Evolutionary conservation across 2,329 filamentous ascomycete genomes (phyloP).

Genomic region (Pseudocercospora vitis): DNA sequence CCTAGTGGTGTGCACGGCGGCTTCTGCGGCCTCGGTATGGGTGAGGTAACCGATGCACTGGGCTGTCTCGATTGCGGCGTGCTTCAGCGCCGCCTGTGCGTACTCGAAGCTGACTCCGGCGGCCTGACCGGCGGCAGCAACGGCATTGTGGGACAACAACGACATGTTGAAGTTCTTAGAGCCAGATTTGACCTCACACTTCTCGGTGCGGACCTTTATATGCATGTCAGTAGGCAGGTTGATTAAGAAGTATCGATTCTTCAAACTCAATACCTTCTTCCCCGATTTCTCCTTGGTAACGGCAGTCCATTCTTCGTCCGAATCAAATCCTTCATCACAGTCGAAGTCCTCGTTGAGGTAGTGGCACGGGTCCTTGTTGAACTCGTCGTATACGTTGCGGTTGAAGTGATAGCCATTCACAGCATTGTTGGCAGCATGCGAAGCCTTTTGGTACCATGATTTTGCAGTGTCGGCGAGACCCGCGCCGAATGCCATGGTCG

Average conservation of each 20-base stretch:
- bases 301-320: slow-evolving; percentile 12
- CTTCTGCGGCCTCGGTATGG: slow-evolving; percentile 16
- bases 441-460: slow-evolving; percentile 3
- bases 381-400: slow-evolving; percentile 5
- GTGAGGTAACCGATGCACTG: slow-evolving; percentile 20
- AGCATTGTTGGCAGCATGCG: not conserved
- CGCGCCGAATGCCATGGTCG: slow-evolving; percentile 11
- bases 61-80: slow-evolving; percentile 12
- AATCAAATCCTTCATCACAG: slow-evolving; percentile 10
- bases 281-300: not conserved
- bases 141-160: slow-evolving; percentile 7
- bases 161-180: not conserved
- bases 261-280: not conserved
- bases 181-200: slow-evolving; percentile 3
- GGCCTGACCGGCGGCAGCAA: slow-evolving; percentile 12
- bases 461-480: slow-evolving; percentile 6
- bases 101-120: slow-evolving; percentile 16
- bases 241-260: not conserved
- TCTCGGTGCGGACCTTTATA: slow-evolving; percentile 7
- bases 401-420: slow-evolving; percentile 10
- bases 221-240: not conserved
- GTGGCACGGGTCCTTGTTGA: slow-evolving; percentile 4
- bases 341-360: slow-evolving; percentile 10
- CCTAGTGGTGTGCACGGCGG: slow-evolving; percentile 11
- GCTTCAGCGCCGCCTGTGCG: slow-evolving; percentile 10